Base-by-base conservation (phyloP, 805 yeast species). In the Maudiozyma turicensis region DNA sequence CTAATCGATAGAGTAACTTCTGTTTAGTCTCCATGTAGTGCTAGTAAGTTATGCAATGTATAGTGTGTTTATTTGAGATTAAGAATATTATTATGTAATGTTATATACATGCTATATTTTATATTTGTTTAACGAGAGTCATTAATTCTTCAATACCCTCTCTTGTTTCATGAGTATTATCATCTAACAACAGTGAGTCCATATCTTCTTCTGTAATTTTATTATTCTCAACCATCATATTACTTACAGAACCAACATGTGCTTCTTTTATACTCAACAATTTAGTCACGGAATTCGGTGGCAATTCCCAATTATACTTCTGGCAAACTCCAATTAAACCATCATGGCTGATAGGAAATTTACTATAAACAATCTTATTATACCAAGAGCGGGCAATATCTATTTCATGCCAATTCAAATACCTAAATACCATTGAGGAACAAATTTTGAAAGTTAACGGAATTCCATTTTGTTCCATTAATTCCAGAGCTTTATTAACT, bases 311-410 rank as follows among this genome's bases (percentile, higher is more conserved):
- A 39, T 39, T 15, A 28, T 5, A 15, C 42, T 7, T 37, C 35
- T 6, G 67, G 67, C 7, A 58, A 49, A 31, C 56, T 54, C 68
- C 68, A 64, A 14, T 48, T 51, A 26, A 58, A 47, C 37, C 51
- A 47, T 8, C 48, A 47, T 65, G 64, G 14, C 47, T 53, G 8
- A 65, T 45, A 10, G 53, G 49, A 32, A 58, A 64, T 3, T 58
- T 56, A 9, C 57, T 59, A n/a, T 47, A 33, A 6, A 54, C 30
- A 10, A 63, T 56, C 44, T 54, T 62, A 31, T 53, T 29, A 42
- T 63, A 65, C 68, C 68, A 65, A 6, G 49, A 13, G 13, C 57
- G 47, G 3, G 69, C 67, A 13, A 54, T 58, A 3, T 52, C 52
- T 10, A 45, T 43, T 26, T 59, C 54, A 9, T 50, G 47, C 42